Base-by-base conservation (phyloP, 1,139 yeast species). In the Zhuliangozyma blackwelliae region DNA sequence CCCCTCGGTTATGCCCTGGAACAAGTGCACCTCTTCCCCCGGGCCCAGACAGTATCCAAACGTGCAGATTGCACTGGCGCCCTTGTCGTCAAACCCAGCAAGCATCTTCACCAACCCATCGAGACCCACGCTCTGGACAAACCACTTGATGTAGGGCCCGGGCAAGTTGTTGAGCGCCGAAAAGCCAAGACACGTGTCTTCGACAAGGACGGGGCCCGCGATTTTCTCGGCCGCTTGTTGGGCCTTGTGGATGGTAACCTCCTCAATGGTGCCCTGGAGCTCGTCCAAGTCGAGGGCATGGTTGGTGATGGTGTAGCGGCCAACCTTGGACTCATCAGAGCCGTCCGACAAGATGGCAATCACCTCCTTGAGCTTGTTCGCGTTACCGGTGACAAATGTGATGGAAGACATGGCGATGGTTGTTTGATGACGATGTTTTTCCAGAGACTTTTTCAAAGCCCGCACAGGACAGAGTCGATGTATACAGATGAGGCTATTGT, bases 91-190 rank as follows among this genome's bases (percentile, higher is more conserved):
- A 55, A 85, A 92, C 35, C 85, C 86, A 45, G 65, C 76, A 32
- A 94, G 68, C 82, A 92, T 73, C 49, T 84, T 79, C 38, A 82
- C 86, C 41, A 89, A 65, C 3, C 90, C 92, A 16, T 72, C 75
- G 36, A 84, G 70, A 1, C 96, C 96, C 45, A 89, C 59, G 11
- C 77, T 63, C 42, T 79, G 65, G 34, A 86, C 75, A 62, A 90
- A 90, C 97, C 97, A 90, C 61, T 90, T 90, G 59, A 79, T 76
- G 49, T 76, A 71, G 1, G 98, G 97, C 7, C 99, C 99, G 1
- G 99, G 99, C 39, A 94, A 73, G 44, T 73, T 68, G 36, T 85
- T 80, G 56, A 84, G 72, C 2, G 95, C 96, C 39, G 72, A 74
- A 59, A 85, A 94, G 8, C 84, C 88, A 34, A 94, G 73, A 37